Conservation (phyloP, 2,329 filamentous ascomycete species). For the Zymoseptoria tritici region DNA sequence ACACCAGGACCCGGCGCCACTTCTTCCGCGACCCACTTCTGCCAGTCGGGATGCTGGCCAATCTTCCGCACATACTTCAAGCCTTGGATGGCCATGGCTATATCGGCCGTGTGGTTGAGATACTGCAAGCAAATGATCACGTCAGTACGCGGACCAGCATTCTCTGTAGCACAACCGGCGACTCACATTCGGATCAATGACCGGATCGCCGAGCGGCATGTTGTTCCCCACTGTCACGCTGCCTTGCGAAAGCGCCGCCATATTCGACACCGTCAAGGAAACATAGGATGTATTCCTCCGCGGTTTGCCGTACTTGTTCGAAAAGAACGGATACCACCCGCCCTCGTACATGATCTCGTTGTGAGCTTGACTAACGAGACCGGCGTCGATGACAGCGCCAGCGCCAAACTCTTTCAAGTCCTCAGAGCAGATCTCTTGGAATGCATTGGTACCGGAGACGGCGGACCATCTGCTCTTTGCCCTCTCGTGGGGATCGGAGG, state of each 20-base stretch:
- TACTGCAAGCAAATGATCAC: neutral
- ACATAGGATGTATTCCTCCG: slow-evolving; percentile 4
- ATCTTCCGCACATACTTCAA: slow-evolving; percentile 12
- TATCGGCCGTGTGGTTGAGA: slow-evolving; percentile 11
- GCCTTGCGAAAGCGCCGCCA: slow-evolving; percentile 4
- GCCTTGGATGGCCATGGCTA: slow-evolving; percentile 13
- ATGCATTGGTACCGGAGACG: slow-evolving; percentile 13
- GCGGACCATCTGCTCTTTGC: slow-evolving; percentile 12
- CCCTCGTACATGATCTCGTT: slow-evolving; percentile 15
- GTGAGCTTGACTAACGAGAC: slow-evolving; percentile 7
- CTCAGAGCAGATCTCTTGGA: slow-evolving; percentile 10
- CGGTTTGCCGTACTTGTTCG: slow-evolving; percentile 7
- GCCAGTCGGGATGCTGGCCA: slow-evolving; percentile 8
- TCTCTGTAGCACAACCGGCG: too few species aligned
- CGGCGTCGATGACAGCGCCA: slow-evolving; percentile 7
- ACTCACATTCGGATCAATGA: slow-evolving; percentile 10
- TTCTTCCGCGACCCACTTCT: slow-evolving; percentile 11
- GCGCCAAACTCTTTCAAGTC: slow-evolving; percentile 10
- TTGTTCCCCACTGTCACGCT: slow-evolving; percentile 5
- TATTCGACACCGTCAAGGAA: slow-evolving; percentile 5
- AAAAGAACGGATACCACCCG: slow-evolving; percentile 9
- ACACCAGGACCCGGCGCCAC: slow-evolving; percentile 6
- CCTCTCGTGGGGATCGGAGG: neutral
- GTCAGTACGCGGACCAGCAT: too few species aligned
- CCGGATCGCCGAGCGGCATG: slow-evolving; percentile 5